Evolutionary conservation across 768 basidiomycete genomes (phyloP).

Genomic region (Phylloporus arenicola): DNA sequence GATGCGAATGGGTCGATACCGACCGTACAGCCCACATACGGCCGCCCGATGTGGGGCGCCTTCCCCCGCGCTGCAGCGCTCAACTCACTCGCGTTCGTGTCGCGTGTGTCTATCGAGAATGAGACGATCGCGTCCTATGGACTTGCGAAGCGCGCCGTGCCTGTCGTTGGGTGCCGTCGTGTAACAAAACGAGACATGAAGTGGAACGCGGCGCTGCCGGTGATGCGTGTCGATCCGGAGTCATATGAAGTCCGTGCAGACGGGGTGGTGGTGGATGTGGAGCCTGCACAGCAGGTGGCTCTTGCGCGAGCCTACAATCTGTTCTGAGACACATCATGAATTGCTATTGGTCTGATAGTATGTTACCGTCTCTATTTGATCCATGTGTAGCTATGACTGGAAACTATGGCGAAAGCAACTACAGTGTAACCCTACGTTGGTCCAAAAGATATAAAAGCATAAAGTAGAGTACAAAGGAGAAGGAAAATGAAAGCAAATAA

Average conservation of each 20-base stretch:
- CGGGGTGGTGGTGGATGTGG: conserved; percentile 69
- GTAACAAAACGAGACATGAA: conserved; percentile 91
- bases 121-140: conserved; percentile 62
- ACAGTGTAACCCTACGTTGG: conserved; percentile 9
- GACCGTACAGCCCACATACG: conserved; percentile 83
- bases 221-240: conserved; percentile 89
- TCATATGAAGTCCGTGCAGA: conserved; percentile 81
- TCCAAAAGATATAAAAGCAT: conserved; percentile 18
- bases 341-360: background rate
- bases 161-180: conserved; percentile 70
- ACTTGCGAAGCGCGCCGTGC: conserved; percentile 64
- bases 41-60: conserved; percentile 92
- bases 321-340: conserved; percentile 44
- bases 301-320: conserved; percentile 73
- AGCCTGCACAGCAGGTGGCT: conserved; percentile 64
- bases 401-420: background rate
- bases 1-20: conserved; percentile 97
- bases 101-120: conserved; percentile 56
- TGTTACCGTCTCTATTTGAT: conserved; percentile 5
- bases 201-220: conserved; percentile 78
- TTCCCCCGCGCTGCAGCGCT: conserved; percentile 44
- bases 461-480: conserved; percentile 13
- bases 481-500: background rate
- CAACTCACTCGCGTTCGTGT: conserved; percentile 86
- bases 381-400: background rate